These are phyloP conservation scores for Xerocomus minutiporus DNA, from an alignment of 1,284 basidiomycete species.

Conservation along the genomic window DNA sequence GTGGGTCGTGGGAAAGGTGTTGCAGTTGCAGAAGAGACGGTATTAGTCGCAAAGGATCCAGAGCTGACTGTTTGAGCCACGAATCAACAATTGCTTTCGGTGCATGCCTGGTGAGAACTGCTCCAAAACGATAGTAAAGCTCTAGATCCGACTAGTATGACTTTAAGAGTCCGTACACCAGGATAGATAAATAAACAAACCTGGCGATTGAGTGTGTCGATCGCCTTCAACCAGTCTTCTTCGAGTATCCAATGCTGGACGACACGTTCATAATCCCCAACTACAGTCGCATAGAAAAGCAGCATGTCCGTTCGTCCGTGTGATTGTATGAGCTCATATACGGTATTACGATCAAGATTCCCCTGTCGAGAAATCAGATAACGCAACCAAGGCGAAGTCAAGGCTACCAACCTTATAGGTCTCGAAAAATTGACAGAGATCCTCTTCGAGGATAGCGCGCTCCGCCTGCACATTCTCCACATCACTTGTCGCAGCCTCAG, in stretches of 20 bases:
- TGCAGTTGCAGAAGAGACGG: slow-evolving; percentile 86
- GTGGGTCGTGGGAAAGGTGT: slow-evolving; percentile 61
- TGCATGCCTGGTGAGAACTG: slow-evolving; percentile 81
- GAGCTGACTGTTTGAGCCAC: slow-evolving; percentile 78
- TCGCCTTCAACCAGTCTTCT: slow-evolving; percentile 88
- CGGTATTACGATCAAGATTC: slow-evolving; percentile 79
- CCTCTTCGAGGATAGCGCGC: slow-evolving; percentile 83
- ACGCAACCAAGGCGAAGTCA: neutral
- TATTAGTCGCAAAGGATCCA: slow-evolving; percentile 84
- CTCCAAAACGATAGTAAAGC: slow-evolving; percentile 90
- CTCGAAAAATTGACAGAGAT: slow-evolving; percentile 86
- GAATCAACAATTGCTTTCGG: slow-evolving; percentile 89
- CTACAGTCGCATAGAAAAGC: slow-evolving; percentile 80
- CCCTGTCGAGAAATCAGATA: slow-evolving; percentile 40
- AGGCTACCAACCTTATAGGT: slow-evolving; percentile 71
- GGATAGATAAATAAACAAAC: slow-evolving; percentile 37
- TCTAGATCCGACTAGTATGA: slow-evolving; percentile 67
- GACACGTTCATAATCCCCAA: slow-evolving; percentile 82
- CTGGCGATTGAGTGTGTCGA: slow-evolving; percentile 84
- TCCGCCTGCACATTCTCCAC: slow-evolving; percentile 84
- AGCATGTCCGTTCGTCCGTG: slow-evolving; percentile 94
- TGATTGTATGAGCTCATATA: slow-evolving; percentile 89
- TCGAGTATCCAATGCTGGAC: slow-evolving; percentile 92
- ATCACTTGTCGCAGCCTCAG: slow-evolving; percentile 81
- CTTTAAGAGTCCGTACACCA: neutral